Evolutionary conservation across 371 early-diverging fungal genomes (phyloP), one percentile per base, ranked within the genome.

Genomic region (Syncephalastrum contaminatum): DNA sequence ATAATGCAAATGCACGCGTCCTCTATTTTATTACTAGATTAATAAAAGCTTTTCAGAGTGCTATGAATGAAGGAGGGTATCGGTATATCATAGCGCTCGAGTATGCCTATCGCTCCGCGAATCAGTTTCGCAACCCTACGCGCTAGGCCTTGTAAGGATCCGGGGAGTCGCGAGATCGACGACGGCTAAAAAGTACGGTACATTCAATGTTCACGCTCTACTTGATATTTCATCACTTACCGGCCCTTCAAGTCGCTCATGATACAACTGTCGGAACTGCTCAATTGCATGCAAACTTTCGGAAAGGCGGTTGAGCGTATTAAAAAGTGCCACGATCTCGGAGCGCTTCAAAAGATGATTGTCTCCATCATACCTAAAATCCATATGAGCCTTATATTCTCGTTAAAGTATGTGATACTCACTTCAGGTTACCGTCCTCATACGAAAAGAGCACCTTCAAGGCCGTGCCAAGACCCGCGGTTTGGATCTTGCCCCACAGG

Each of bases 401-500:
- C 10, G 0, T 10, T 12, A 10, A n/a, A 25, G 18, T 36, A n/a
- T n/a, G 1, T 15, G 2, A 2, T 6, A 57, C 73, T 71, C 76
- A 85, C 87, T 82, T 63, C 48, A 88, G 72, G 16, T 72, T 69
- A 6, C 70, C 71, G 36, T 93, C 93, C 24, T 86, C 89, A 66
- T 88, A 92, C 1, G 93, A 91, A 68, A 98, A 97, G 51, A 97
- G 72, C 8, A 94, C 81, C 68, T 99, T 99, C 19, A 98, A 75
- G 1, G 98, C 98, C 1, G 97, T 95, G 46, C 93, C 96, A 10
- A 99, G 62, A 2, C 92, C 92, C 25, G 82, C 70, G 14, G 88
- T 86, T 64, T 93, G 92, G 19, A 89, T 61, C 60, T 99, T 99
- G 19, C 99, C 99, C 99, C 99, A 99, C 27, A 99, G 75, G 51